These are phyloP conservation scores for Moesziomyces sp. DNA, from an alignment of 1,284 basidiomycete species.

Conservation along the genomic window DNA sequence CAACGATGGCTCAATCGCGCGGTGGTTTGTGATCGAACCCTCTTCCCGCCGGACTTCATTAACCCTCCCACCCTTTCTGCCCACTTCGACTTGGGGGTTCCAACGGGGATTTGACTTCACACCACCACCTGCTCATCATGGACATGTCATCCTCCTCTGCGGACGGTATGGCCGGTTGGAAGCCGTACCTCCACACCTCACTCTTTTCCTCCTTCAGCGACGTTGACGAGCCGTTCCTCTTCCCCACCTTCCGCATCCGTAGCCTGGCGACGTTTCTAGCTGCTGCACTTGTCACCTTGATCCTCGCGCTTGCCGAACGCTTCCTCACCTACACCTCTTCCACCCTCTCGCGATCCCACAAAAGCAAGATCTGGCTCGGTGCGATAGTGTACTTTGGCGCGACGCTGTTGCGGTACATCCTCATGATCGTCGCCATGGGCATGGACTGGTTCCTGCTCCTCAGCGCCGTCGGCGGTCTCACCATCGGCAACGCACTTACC, in stretches of 20 bases:
- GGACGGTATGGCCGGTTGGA: constrained; percentile 25
- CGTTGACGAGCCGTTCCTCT: constrained; percentile 28
- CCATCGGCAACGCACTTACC: constrained; percentile 8
- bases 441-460: constrained; percentile 47
- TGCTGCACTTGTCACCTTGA: constrained; percentile 15
- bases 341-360: not conserved
- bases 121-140: constrained; percentile 1
- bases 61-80: too few relatives aligned
- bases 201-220: constrained; percentile 14
- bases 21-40: too few relatives aligned
- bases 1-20: too few relatives aligned
- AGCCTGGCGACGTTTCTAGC: constrained; percentile 15
- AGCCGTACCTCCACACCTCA: constrained; percentile 42
- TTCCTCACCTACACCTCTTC: constrained; percentile 7
- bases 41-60: too few relatives aligned
- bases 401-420: constrained; percentile 25
- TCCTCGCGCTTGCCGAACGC: constrained; percentile 16
- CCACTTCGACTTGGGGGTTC: too few relatives aligned
- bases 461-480: constrained; percentile 12
- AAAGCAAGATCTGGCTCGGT: not conserved
- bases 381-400: constrained; percentile 16
- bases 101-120: too few relatives aligned
- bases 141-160: constrained; percentile 6
- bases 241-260: constrained; percentile 30
- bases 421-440: constrained; percentile 47